Evolutionary conservation across 2,329 filamentous ascomycete species (phyloP), one percentile per base, ranked within the genome.

Genomic region (Ophiostoma tasmaniense): DNA sequence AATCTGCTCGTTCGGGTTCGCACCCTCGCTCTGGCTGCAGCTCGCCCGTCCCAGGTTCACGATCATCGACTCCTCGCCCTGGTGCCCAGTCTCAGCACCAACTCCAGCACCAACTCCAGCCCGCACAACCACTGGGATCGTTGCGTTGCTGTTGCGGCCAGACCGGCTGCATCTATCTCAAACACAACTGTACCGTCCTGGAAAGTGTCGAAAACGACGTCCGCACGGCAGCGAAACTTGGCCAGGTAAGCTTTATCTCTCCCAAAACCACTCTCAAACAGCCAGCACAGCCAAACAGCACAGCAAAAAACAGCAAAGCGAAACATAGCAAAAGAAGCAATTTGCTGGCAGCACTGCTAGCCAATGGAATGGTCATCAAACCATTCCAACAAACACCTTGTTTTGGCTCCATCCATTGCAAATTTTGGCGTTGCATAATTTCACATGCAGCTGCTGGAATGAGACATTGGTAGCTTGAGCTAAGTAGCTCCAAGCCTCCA

Each of bases 191-290:
- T 78, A 84, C 85, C 64, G 84, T 92, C 72, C 83, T 98, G 64
- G 89, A 92, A 74, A 89, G 87, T 71, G 84, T 98, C 73, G 94
- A 98, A 80, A 90, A 89, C 74, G 92, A 97, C 80, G 90, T 97
- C 68, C 88, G 89, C 74, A 92, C 87, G 67, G 95, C 95, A 55
- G 95, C 93, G 66, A 86, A 90, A 77, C 85, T 97, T 75, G 95
- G 95, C 73, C 91, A 97, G 90, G 94, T 97, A 89, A 77, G 91
- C 61, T 33, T 1, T 10, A 50, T 55, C 35, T 25, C 25, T n/a
- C 22, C 20, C 42, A 45, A 45, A 42, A 17, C 20, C 17, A 45
- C 42, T 39, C 37, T 14, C 37, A 39, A 39, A 39, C 10, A 39
- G 37, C 37, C 37, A 39, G 37, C 37, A 39, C 22, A 28, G 37